phyloP scores from a whole-genome alignment of 768 basidiomycete species.

The Galerina sulciceps region DNA sequence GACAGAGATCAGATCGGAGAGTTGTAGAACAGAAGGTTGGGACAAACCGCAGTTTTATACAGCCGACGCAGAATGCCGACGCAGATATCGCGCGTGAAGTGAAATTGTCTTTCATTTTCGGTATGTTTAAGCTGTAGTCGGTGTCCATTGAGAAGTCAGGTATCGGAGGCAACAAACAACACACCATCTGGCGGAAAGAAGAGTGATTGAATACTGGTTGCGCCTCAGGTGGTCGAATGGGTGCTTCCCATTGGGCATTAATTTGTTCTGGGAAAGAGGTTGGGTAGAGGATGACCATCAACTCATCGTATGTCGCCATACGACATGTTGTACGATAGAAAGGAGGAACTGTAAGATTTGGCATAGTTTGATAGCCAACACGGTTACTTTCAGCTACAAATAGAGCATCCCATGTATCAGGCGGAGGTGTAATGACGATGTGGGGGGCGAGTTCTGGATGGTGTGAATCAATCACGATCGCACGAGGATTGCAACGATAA shows the following conservation, averaged over 20 bases:
- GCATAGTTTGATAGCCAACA: slow-evolving; percentile 36
- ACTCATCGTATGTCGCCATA: slow-evolving; percentile 22
- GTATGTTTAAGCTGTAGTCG: slow-evolving; percentile 17
- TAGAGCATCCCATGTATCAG: slow-evolving; percentile 40
- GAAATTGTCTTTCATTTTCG: slow-evolving; percentile 29
- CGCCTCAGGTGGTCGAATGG: not conserved
- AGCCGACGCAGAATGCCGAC: slow-evolving; percentile 37
- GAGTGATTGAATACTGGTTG: not conserved
- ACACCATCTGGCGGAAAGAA: not conserved
- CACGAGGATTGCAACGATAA: slow-evolving; percentile 30
- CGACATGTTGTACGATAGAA: slow-evolving; percentile 22
- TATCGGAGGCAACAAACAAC: not conserved
- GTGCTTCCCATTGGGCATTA: not conserved
- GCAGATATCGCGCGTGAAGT: not conserved
- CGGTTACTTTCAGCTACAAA: slow-evolving; percentile 39
- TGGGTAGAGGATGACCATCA: slow-evolving; percentile 6
- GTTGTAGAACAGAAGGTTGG: not conserved
- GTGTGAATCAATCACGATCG: slow-evolving; percentile 50
- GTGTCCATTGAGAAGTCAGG: too few relatives aligned
- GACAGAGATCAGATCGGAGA: slow-evolving; percentile 1
- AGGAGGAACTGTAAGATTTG: slow-evolving; percentile 39
- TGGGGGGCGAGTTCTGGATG: slow-evolving; percentile 46
- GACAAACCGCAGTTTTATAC: slow-evolving; percentile 44
- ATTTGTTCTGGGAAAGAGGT: not conserved
- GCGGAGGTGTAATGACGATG: slow-evolving; percentile 52